Evolutionary conservation across 73 alveolate genomes (phyloP), one percentile per base, ranked within the genome.

Genomic region (Symbiodinium natans): DNA sequence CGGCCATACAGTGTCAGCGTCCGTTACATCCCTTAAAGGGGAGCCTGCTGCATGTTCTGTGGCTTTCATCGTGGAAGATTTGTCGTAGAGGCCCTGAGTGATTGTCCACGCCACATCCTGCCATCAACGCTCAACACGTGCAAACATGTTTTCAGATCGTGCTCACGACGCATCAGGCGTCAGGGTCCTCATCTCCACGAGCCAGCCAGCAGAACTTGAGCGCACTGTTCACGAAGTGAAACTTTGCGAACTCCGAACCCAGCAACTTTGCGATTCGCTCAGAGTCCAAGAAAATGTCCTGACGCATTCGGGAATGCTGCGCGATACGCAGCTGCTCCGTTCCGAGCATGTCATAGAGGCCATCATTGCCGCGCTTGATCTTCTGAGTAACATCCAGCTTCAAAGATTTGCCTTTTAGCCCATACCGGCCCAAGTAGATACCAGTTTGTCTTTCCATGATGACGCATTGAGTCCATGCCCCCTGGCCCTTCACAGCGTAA

Each of bases 201-300:
- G 95, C 95, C 46, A 89, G 95, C 95, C 95, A 89, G 6, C 43
- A 36, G 43, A 75, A 75, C 34, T 31, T 33, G 33, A 74, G 41
- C 46, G 84, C 27, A 29, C 11, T 34, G 42, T 74, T 83, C 33
- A 89, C 75, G 86, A 89, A 89, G 42, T 89, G 95, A 33, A 89
- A 89, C 87, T 89, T 89, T 40, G 95, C 95, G 46, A 40, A 89
- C 86, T 89, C 95, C 34, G 95, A 89, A 75, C 95, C 95, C 75
- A 89, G 34, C 25, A 89, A 71, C 95, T 89, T 89, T 43, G 95
- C 95, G 31, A 89, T 59, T 31, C 95, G 85, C 86, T 89, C 95
- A 27, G 95, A 63, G 74, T 89, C 95, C 86, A 89, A 86, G 95
- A 89, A 89, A 41, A 89, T 89, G 95, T 89, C 93, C 52, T 86